phyloP scores from a whole-genome alignment of 2,329 filamentous ascomycete genomes.

The Cercospora sojina region DNA sequence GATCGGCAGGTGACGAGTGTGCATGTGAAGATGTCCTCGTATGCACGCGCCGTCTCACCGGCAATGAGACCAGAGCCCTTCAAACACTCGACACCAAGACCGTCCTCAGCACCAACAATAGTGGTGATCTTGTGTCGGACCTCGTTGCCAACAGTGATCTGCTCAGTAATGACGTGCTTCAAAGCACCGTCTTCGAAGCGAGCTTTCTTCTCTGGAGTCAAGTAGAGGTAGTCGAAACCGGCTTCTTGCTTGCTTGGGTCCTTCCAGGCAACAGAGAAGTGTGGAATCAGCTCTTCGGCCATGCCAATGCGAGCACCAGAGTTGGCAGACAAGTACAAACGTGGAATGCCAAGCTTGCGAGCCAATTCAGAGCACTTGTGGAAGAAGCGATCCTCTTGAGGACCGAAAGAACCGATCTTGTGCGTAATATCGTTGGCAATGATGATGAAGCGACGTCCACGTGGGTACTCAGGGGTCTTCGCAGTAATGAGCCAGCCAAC shows the following conservation, averaged over 20 bases:
- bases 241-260: slow-evolving; percentile 74
- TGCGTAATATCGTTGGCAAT: slow-evolving; percentile 99
- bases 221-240: slow-evolving; percentile 96
- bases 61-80: slow-evolving; percentile 97
- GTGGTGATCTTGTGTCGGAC: slow-evolving; percentile 91
- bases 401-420: slow-evolving; percentile 97
- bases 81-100: slow-evolving; percentile 95
- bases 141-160: slow-evolving; percentile 81
- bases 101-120: slow-evolving; percentile 88
- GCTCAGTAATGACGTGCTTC: slow-evolving; percentile 82
- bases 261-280: slow-evolving; percentile 98
- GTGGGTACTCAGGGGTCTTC: slow-evolving; percentile 91
- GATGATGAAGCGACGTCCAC: slow-evolving; percentile 88
- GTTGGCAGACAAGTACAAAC: slow-evolving; percentile 97
- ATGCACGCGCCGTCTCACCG: slow-evolving; percentile 92
- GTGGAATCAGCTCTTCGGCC: slow-evolving; percentile 92
- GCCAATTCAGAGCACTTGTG: slow-evolving; percentile 97
- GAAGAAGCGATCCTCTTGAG: slow-evolving; percentile 97
- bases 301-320: slow-evolving; percentile 96
- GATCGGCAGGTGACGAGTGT: slow-evolving; percentile 97
- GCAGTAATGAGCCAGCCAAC: slow-evolving; percentile 96
- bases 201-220: slow-evolving; percentile 81
- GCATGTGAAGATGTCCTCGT: slow-evolving; percentile 98
- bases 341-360: slow-evolving; percentile 88
- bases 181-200: slow-evolving; percentile 76